Percentiles rank a stretch among this genome's conserved stretches.
These are phyloP conservation scores for Aspergillus fijiensis DNA, from an alignment of 2,329 filamentous ascomycete genomes.

Conservation along the genomic window DNA sequence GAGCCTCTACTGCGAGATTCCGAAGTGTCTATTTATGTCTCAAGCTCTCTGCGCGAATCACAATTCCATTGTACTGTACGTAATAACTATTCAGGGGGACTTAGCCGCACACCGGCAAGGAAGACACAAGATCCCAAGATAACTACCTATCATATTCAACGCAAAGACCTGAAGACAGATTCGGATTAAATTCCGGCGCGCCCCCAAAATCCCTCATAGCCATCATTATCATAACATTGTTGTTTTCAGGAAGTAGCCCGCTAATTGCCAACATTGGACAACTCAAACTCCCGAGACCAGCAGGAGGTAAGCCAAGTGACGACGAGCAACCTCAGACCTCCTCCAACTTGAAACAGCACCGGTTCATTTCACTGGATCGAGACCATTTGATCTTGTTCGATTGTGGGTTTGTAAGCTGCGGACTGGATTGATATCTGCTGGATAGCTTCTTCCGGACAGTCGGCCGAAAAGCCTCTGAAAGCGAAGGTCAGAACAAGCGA, in stretches of 20 bases:
- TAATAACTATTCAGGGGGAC: not conserved
- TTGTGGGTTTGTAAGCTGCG: constrained; percentile 59
- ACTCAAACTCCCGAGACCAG: constrained; percentile 7
- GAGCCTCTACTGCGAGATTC: not conserved
- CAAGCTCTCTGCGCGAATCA: not conserved
- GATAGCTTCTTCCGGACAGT: constrained; percentile 68
- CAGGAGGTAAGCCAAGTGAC: not conserved
- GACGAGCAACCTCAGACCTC: not conserved
- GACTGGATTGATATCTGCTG: constrained; percentile 65
- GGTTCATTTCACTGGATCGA: constrained; percentile 38
- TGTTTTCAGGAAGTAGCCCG: not conserved
- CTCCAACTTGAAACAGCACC: not conserved
- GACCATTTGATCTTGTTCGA: constrained; percentile 77
- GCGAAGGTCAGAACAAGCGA: constrained; percentile 8
- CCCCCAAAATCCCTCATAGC: not conserved
- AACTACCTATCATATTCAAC: not conserved
- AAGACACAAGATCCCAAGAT: not conserved
- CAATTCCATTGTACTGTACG: not conserved
- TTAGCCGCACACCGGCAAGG: not conserved
- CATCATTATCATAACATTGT: not conserved
- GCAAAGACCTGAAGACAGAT: not conserved
- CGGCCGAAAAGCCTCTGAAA: constrained; percentile 72
- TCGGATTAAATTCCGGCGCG: not conserved
- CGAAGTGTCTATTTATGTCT: not conserved
- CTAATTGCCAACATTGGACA: not conserved